Base-by-base conservation (phyloP, 1,139 yeast genomes). In the Blastobotrys capitulatus region DNA sequence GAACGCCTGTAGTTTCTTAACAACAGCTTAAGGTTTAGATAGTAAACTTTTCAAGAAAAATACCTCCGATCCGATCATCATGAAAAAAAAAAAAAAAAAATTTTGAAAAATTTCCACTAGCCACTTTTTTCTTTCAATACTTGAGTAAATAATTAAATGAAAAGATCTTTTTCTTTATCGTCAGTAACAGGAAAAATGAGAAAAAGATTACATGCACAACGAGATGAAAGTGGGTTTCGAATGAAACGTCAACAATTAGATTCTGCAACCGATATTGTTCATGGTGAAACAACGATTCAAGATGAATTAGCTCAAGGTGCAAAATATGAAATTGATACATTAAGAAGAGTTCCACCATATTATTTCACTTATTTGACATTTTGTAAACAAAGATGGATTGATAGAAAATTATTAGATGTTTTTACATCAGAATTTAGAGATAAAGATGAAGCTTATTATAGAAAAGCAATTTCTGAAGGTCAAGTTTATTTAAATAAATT, bases 331-430 rank as follows among this genome's bases (percentile, higher is more conserved):
- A 54, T 69, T 13, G 70, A 68, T 38, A 67, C 68, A 7, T 62
- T 65, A 1, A 72, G 97, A 41, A 72, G 85, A 54, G 87, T 92
- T 1, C 76, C 81, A 1, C 97, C 98, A 0, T 94, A 92, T 63
- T 86, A 77, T 62, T 92, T 80, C 70, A 89, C 95, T 0, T 90
- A 92, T 63, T 73, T 87, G 65, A 92, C 99, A 0, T 87, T 84
- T 63, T 90, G 97, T 67, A 94, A 94, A 65, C 71, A 78, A 63
- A 75, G 99, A 59, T 94, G 99, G 99, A 75, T 92, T 59, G 94
- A 85, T 60, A 73, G 87, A 15, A 80, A 80, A 37, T 68, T 94
- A 44, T 58, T 88, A 18, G 97, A 92, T 51, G 79, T 94, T 4
- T 92, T 94, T 60, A 72, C 81, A 1, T 75, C 77, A 35, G 99